Base-by-base conservation (phyloP, 2,329 filamentous ascomycete species). In the Juglanconis sp. region DNA sequence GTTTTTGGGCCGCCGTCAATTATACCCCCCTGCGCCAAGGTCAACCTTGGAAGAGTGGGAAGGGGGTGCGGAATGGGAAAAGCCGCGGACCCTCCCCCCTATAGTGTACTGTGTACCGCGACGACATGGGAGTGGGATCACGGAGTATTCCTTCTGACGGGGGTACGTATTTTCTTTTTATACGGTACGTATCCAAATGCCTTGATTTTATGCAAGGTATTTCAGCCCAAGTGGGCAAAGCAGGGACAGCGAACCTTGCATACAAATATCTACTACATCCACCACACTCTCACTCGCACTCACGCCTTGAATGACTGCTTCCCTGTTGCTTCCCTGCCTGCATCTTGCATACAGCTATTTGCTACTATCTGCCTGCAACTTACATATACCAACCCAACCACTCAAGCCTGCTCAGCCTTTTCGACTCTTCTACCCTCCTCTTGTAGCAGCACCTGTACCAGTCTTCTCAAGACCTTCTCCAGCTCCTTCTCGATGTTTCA, bases 211-310 rank as follows among this genome's bases (percentile, higher is more conserved):
- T 49, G 50, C 40, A 42, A 40, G 44, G 61, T 51, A 60, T 55
- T 60, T 55, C 57, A 55, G 61, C 61, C 61, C 61, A 63, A 63
- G 61, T 63, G 61, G 61, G 61, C 61, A 54, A 56, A 42, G 57
- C 52, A 59, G 44, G 44, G 57, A 59, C 57, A 59, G 40, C 57
- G 38, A 54, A 54, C 35, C 57, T 54, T 49, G 52, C 52, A 59
- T 54, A 40, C 42, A 50, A 47, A 35, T 53, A 59, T 47, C 38
- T 46, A 47, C 34, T 48, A 44, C 38, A 34, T 46, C 55, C 47
- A 57, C 35, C 32, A 30, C 47, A 57, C 15, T 24, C 24, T 24
- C 24, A 24, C 44, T 13, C 42, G 6, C 42, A 47, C 44, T 17
- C 44, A 47, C 32, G 31, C 35, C 47, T 34, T 42, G 17, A 30